These are phyloP conservation scores for Xylaria grammica DNA, from an alignment of 495 filamentous ascomycete genomes.

Conservation along the genomic window DNA sequence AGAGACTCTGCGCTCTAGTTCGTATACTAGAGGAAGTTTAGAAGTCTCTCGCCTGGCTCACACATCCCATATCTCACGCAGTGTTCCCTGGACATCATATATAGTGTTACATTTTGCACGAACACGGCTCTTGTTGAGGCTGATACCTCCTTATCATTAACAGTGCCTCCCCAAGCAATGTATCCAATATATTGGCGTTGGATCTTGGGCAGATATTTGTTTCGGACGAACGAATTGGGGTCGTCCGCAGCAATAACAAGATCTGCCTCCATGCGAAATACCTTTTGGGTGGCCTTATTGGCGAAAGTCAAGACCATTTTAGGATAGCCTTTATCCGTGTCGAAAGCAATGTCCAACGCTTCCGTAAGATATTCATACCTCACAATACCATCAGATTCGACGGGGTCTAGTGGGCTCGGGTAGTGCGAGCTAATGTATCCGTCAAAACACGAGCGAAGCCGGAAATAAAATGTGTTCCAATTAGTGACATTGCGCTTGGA, in stretches of 20 bases:
- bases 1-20: conserved; percentile 44
- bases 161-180: conserved; percentile 51
- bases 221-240: conserved; percentile 28
- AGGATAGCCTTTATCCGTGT: not conserved
- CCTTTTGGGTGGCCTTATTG: conserved; percentile 2
- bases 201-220: conserved; percentile 20
- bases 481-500: conserved; percentile 29
- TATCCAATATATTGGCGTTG: conserved; percentile 54
- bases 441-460: conserved; percentile 35
- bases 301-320: not conserved
- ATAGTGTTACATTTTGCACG: conserved; percentile 23
- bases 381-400: not conserved
- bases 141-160: conserved; percentile 42
- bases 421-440: conserved; percentile 24
- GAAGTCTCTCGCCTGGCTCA: conserved; percentile 40
- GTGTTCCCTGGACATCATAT: conserved; percentile 55
- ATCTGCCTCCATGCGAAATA: conserved; percentile 21
- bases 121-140: conserved; percentile 33
- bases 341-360: conserved; percentile 9
- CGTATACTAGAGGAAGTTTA: conserved; percentile 53
- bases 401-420: conserved; percentile 18
- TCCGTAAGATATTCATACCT: conserved; percentile 7
- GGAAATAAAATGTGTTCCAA: conserved; percentile 38
- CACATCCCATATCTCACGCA: conserved; percentile 42
- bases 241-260: conserved; percentile 36